Conservation (phyloP, 2,329 filamentous ascomycete species). For the Lachnum nothofagi region DNA sequence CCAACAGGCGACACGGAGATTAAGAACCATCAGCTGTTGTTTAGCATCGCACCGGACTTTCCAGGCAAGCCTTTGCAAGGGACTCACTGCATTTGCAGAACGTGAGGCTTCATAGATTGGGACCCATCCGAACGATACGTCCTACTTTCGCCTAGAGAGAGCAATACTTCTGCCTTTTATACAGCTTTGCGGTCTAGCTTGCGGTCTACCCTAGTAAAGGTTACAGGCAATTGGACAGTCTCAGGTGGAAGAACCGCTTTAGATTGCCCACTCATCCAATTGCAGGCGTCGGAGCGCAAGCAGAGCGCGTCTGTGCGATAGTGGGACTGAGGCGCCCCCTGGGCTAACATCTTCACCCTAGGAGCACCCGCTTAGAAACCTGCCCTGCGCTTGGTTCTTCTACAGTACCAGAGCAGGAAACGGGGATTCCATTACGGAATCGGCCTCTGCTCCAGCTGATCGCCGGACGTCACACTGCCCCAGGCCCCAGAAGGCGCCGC, state of each 20-base stretch:
- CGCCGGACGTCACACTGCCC: conserved; percentile 16
- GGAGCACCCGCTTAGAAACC: conserved; percentile 2
- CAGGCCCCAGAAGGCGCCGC: no score
- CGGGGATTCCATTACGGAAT: conserved; percentile 6
- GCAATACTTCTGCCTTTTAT: background rate
- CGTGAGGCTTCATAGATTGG: no score
- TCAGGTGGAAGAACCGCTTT: background rate
- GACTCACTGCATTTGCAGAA: no score
- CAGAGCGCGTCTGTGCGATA: conserved; percentile 15
- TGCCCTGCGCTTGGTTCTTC: background rate
- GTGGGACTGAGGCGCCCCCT: background rate
- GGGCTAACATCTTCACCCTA: background rate
- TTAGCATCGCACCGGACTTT: no score
- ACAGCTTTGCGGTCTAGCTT: background rate
- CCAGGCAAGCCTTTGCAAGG: no score
- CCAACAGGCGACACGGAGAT: no score
- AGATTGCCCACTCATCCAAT: background rate
- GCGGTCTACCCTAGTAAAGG: background rate
- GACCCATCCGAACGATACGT: no score
- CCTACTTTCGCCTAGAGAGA: no score
- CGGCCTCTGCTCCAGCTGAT: conserved; percentile 6
- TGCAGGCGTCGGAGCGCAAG: background rate
- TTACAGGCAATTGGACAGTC: background rate
- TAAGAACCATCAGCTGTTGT: no score
- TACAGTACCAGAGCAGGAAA: background rate